phyloP scores from a whole-genome alignment of 1,284 basidiomycete species.

The Malassezia restricta region DNA sequence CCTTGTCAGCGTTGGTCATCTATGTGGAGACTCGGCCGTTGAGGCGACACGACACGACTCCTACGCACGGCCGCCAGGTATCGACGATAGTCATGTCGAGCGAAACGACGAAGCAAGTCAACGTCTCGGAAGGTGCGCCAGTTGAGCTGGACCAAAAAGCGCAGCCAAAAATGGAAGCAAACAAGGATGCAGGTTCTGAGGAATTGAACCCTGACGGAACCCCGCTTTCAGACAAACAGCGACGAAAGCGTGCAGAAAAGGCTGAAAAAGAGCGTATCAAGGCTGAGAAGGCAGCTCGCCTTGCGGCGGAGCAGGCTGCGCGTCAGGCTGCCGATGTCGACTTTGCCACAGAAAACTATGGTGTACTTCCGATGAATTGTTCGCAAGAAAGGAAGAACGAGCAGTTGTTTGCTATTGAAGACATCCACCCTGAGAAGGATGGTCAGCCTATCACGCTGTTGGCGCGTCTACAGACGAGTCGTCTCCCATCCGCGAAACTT shows the following conservation, averaged over 20 bases:
- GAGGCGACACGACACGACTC: too few relatives aligned
- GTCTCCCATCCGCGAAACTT: slow-evolving; percentile 67
- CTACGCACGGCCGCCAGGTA: slow-evolving; percentile 1
- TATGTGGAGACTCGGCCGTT: background rate
- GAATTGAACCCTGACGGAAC: slow-evolving; percentile 36
- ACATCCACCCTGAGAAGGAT: slow-evolving; percentile 58
- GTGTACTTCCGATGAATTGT: slow-evolving; percentile 78
- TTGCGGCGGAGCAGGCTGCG: slow-evolving; percentile 62
- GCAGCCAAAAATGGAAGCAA: too few relatives aligned
- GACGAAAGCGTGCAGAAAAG: slow-evolving; percentile 84
- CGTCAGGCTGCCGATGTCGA: slow-evolving; percentile 70
- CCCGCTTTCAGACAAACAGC: slow-evolving; percentile 68
- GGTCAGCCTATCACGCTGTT: slow-evolving; percentile 74
- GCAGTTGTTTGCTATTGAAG: slow-evolving; percentile 54
- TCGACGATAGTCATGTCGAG: slow-evolving; percentile 7
- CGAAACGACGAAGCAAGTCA: slow-evolving; percentile 1
- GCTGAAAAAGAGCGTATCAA: slow-evolving; percentile 60
- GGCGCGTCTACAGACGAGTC: slow-evolving; percentile 79
- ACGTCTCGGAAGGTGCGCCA: background rate
- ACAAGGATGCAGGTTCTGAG: background rate
- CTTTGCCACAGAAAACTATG: slow-evolving; percentile 74
- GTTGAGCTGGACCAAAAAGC: background rate
- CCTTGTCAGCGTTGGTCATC: slow-evolving; percentile 7
- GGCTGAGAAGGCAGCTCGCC: slow-evolving; percentile 72
- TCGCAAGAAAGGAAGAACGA: slow-evolving; percentile 58